Percentiles rank a stretch among this genome's conserved stretches.
Evolutionary conservation across 2,329 filamentous ascomycete genomes (phyloP).

Genomic region (Exophiala dermatitidis): DNA sequence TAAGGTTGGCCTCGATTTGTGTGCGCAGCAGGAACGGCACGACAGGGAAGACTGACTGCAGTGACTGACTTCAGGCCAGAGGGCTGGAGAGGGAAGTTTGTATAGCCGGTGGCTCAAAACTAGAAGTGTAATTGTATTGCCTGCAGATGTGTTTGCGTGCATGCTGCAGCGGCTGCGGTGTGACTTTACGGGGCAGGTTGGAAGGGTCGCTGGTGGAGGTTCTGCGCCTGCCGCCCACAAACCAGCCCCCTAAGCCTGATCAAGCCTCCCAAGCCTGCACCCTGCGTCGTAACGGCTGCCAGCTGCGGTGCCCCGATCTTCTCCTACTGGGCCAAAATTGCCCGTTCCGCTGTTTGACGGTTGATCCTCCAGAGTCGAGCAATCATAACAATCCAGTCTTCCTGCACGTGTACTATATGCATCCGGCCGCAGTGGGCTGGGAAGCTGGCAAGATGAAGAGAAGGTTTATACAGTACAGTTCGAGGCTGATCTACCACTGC

Average conservation of each 20-base stretch:
- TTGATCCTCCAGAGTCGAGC: constrained; percentile 1
- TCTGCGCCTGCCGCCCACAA: not conserved
- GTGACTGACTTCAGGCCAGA: not conserved
- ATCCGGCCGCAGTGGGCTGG: too few relatives aligned
- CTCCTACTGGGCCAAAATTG: constrained; percentile 1
- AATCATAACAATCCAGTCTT: not conserved
- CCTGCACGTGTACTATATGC: too few relatives aligned
- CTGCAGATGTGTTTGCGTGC: not conserved
- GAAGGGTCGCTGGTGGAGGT: not conserved
- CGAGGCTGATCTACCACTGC: too few relatives aligned
- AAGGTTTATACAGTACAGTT: too few relatives aligned
- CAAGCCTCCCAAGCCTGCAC: not conserved
- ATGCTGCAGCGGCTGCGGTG: not conserved
- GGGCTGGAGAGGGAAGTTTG: not conserved
- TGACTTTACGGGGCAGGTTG: not conserved
- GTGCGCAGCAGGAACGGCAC: too few relatives aligned
- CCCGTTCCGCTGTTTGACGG: constrained; percentile 4
- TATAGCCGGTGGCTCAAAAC: not conserved
- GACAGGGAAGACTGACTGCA: too few relatives aligned
- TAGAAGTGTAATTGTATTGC: not conserved
- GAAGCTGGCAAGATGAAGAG: not conserved
- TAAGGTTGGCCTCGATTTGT: too few relatives aligned
- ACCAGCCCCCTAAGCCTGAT: not conserved
- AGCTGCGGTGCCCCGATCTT: not conserved
- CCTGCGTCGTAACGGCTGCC: not conserved